Conservation (phyloP, 345 rosid genomes). For the Euphorbia pulcherrima region DNA sequence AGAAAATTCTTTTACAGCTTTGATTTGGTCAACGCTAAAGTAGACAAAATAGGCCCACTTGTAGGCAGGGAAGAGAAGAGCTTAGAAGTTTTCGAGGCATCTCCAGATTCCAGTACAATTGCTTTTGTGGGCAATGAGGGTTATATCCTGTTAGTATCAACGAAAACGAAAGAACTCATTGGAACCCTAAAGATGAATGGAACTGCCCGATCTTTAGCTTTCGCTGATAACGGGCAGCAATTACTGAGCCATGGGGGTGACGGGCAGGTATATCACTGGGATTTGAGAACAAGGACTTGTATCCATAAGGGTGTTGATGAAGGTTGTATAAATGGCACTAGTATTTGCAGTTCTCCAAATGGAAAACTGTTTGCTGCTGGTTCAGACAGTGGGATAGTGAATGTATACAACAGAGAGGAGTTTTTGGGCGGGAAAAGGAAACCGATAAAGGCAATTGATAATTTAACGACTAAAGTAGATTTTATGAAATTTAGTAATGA, state of each 20-base stretch:
- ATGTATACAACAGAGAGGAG: slow-evolving; percentile 71
- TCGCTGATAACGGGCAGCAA: slow-evolving; percentile 61
- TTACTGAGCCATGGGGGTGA: slow-evolving; percentile 86
- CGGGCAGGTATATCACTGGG: slow-evolving; percentile 89
- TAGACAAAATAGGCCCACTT: slow-evolving; percentile 79
- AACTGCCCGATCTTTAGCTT: slow-evolving; percentile 67
- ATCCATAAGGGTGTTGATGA: slow-evolving; percentile 80
- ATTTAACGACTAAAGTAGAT: slow-evolving; percentile 70
- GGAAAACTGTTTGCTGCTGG: slow-evolving; percentile 78
- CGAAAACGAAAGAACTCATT: slow-evolving; percentile 74
- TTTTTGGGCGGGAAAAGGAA: slow-evolving; percentile 77
- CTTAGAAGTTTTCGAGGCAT: slow-evolving; percentile 82
- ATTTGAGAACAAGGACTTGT: slow-evolving; percentile 75
- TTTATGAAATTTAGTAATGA: slow-evolving; percentile 78
- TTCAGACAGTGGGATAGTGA: slow-evolving; percentile 81
- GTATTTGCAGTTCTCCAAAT: slow-evolving; percentile 54
- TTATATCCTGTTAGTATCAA: slow-evolving; percentile 70
- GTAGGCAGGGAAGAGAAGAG: slow-evolving; percentile 98
- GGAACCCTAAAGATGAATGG: slow-evolving; percentile 96
- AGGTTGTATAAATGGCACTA: slow-evolving; percentile 72
- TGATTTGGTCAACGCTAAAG: slow-evolving; percentile 72
- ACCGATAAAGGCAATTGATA: slow-evolving; percentile 72
- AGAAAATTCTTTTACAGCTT: slow-evolving; percentile 88
- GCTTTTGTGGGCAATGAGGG: slow-evolving; percentile 91
- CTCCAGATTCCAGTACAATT: slow-evolving; percentile 69